Evolutionary conservation across 129 eudicot genomes (phyloP).

Genomic region (Centella asiatica): DNA sequence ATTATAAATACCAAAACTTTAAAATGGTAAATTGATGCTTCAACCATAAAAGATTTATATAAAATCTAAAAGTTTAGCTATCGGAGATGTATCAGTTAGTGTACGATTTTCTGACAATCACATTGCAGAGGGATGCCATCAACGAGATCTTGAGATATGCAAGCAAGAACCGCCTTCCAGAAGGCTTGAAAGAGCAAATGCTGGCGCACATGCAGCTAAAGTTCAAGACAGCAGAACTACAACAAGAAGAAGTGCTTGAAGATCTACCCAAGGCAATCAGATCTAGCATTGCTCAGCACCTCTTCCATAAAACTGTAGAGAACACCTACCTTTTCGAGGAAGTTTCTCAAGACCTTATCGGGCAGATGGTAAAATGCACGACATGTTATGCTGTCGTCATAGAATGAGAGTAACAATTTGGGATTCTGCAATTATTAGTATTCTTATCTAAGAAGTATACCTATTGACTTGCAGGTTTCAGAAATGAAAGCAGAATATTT

Average conservation of each 20-base stretch:
- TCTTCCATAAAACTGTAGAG: slow-evolving; percentile 48
- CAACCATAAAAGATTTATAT: neutral
- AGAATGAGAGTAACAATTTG: neutral
- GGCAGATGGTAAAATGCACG: slow-evolving; percentile 54
- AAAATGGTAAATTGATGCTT: neutral
- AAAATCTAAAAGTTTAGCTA: neutral
- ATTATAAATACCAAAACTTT: neutral
- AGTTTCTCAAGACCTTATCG: slow-evolving; percentile 59
- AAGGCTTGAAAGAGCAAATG: slow-evolving; percentile 74
- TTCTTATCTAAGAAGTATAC: neutral
- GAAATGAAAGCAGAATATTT: slow-evolving; percentile 80
- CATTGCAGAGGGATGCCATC: slow-evolving; percentile 60
- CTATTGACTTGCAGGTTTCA: slow-evolving; percentile 40
- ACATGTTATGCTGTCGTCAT: neutral
- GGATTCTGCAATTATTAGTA: neutral
- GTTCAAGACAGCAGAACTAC: slow-evolving; percentile 81
- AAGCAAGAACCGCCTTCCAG: slow-evolving; percentile 72
- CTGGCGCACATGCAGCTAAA: slow-evolving; percentile 72
- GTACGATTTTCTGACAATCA: slow-evolving; percentile 1
- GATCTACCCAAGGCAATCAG: slow-evolving; percentile 80
- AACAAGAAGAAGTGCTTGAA: slow-evolving; percentile 72
- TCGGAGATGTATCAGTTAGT: no score
- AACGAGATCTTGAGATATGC: slow-evolving; percentile 66
- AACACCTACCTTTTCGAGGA: slow-evolving; percentile 67
- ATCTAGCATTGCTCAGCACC: slow-evolving; percentile 77